Conservation (phyloP, 2,329 filamentous ascomycete species). For the Chaetomium sp. region DNA sequence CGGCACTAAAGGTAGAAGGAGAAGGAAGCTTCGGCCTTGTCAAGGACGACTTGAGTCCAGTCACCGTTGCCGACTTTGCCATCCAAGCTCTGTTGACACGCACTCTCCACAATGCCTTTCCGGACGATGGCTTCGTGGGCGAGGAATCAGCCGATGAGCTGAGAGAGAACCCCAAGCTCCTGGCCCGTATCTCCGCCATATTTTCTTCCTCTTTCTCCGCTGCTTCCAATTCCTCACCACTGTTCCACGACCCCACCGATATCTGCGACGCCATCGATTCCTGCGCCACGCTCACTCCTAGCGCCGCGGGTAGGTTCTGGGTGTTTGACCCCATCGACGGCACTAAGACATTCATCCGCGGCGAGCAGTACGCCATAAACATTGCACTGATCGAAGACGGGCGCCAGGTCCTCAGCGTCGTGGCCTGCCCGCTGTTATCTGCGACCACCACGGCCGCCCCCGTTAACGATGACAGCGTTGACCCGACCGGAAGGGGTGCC, state of each 20-base stretch:
- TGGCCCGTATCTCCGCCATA: slow-evolving; percentile 43
- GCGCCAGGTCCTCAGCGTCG: slow-evolving; percentile 42
- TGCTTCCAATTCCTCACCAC: neutral
- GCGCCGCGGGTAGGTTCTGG: slow-evolving; percentile 40
- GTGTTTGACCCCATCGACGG: slow-evolving; percentile 57
- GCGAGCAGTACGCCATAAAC: slow-evolving; percentile 53
- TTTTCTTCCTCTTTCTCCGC: slow-evolving; percentile 24
- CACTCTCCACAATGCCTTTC: slow-evolving; percentile 1
- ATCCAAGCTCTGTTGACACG: slow-evolving; percentile 10
- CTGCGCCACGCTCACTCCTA: slow-evolving; percentile 31
- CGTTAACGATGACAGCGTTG: slow-evolving; percentile 39
- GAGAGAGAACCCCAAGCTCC: slow-evolving; percentile 35
- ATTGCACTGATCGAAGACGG: slow-evolving; percentile 46
- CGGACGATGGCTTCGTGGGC: slow-evolving; percentile 8
- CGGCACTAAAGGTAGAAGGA: no score
- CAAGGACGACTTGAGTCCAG: slow-evolving; percentile 51
- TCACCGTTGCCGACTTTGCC: slow-evolving; percentile 42
- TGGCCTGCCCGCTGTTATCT: slow-evolving; percentile 39
- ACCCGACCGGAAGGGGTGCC: slow-evolving; percentile 37
- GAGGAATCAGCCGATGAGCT: slow-evolving; percentile 11
- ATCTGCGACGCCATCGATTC: slow-evolving; percentile 50
- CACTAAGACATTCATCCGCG: slow-evolving; percentile 49
- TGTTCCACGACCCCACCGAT: slow-evolving; percentile 29
- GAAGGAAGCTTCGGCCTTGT: slow-evolving; percentile 28
- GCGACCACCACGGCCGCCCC: slow-evolving; percentile 31